Conservation (phyloP, 345 rosid genomes). For the Eucalyptus globulus region DNA sequence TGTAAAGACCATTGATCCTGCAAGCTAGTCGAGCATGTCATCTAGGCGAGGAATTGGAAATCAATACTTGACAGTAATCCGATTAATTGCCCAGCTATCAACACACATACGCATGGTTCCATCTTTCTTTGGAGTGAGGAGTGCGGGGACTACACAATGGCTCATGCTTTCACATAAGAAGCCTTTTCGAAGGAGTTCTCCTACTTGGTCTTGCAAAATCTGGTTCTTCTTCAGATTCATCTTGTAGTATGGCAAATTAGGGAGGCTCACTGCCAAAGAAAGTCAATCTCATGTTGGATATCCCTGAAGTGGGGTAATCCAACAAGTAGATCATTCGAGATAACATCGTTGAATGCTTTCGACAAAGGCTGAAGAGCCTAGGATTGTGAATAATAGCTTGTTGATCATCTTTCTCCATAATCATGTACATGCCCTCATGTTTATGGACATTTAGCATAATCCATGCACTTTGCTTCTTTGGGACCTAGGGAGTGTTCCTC, state of each 20-base stretch:
- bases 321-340: neutral
- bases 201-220: neutral
- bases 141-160: neutral
- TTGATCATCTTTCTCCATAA: neutral
- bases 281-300: neutral
- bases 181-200: neutral
- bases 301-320: neutral
- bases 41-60: too few species aligned
- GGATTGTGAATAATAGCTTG: neutral
- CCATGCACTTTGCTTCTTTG: too few species aligned
- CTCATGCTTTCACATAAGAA: neutral
- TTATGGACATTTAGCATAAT: too few species aligned
- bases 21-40: too few species aligned
- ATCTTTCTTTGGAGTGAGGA: neutral
- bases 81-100: too few species aligned
- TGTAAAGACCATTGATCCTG: too few species aligned
- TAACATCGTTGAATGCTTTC: neutral
- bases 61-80: too few species aligned
- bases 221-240: neutral
- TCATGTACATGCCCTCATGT: neutral
- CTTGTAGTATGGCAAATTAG: too few species aligned
- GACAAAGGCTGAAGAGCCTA: neutral
- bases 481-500: too few species aligned
- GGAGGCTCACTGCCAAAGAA: neutral
- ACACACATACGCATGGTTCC: neutral